Conservation (phyloP, 2,329 filamentous ascomycete genomes). For the Triangularia setosa region DNA sequence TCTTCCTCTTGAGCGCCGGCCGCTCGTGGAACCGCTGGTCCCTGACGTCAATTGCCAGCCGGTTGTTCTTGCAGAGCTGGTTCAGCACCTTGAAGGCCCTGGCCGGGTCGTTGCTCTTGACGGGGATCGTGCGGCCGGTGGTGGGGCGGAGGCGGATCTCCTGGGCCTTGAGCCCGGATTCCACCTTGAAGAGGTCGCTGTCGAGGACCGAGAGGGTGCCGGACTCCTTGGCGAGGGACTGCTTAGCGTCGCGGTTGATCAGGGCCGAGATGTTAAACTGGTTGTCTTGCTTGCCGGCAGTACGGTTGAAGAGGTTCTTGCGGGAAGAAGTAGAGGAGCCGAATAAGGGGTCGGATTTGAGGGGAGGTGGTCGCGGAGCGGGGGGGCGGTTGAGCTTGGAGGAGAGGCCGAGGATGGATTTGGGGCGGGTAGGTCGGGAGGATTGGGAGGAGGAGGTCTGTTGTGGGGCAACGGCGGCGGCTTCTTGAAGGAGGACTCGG, state of each 20-base stretch:
- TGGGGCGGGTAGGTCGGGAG: background rate
- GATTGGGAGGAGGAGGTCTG: background rate
- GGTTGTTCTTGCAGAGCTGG: slow-evolving; percentile 46
- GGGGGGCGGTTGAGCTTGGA: background rate
- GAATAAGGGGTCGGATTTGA: background rate
- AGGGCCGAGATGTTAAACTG: slow-evolving; percentile 12
- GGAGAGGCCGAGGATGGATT: background rate
- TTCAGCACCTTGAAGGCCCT: slow-evolving; percentile 42
- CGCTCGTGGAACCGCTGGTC: slow-evolving; percentile 71
- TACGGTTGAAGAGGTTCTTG: background rate
- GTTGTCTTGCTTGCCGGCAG: background rate
- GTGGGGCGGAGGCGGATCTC: slow-evolving; percentile 39
- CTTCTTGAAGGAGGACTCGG: slow-evolving; percentile 2
- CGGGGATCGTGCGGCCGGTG: slow-evolving; percentile 42
- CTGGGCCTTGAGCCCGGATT: slow-evolving; percentile 12
- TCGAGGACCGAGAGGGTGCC: slow-evolving; percentile 11
- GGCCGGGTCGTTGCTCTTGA: slow-evolving; percentile 43
- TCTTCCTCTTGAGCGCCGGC: slow-evolving; percentile 72
- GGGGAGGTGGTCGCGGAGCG: background rate
- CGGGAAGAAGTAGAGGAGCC: background rate
- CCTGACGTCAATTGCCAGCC: slow-evolving; percentile 50
- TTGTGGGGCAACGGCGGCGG: slow-evolving; percentile 4
- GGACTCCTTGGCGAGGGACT: background rate
- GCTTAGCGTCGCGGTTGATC: background rate
- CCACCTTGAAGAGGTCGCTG: slow-evolving; percentile 21